Evolutionary conservation across 352 stramenopile genomes (phyloP).

Genomic region (Phytophthora brassicae): DNA sequence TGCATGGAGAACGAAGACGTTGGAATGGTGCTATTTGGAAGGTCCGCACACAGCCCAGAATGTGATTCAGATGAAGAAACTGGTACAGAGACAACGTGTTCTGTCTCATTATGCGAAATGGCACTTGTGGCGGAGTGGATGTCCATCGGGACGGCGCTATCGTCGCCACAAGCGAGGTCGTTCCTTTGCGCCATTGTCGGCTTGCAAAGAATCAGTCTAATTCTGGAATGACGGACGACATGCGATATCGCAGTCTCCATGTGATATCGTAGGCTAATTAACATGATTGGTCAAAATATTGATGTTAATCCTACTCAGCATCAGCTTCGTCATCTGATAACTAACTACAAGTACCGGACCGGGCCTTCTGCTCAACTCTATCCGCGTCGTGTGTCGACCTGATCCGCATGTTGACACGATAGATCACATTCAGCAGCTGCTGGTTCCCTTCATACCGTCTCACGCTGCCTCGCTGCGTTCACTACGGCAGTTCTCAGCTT

Average conservation of each 20-base stretch:
- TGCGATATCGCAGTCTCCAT: not conserved
- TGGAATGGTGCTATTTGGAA: slow-evolving; percentile 1
- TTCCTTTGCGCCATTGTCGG: slow-evolving; percentile 14
- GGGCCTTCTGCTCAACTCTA: not conserved
- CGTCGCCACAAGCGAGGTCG: slow-evolving; percentile 1
- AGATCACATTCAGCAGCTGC: slow-evolving; percentile 1
- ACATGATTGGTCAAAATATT: slow-evolving; percentile 1
- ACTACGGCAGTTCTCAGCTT: not conserved
- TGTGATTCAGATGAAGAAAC: not conserved
- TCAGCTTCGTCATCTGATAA: not conserved
- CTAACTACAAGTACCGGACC: not conserved
- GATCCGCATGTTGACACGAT: not conserved
- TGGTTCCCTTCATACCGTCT: slow-evolving; percentile 5
- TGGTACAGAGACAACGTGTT: not conserved
- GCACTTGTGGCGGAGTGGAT: not conserved
- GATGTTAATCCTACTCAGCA: no score
- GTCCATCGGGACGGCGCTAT: not conserved
- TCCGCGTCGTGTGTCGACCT: slow-evolving; percentile 11
- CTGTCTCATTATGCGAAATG: not conserved
- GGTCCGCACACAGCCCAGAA: slow-evolving; percentile 1
- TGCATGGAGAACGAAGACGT: not conserved
- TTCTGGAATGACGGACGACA: slow-evolving; percentile 4
- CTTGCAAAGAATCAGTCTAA: slow-evolving; percentile 15
- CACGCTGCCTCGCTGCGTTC: slow-evolving; percentile 4
- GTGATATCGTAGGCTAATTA: not conserved